phyloP scores from a whole-genome alignment of 768 basidiomycete genomes.

The Lentinula sp. region DNA sequence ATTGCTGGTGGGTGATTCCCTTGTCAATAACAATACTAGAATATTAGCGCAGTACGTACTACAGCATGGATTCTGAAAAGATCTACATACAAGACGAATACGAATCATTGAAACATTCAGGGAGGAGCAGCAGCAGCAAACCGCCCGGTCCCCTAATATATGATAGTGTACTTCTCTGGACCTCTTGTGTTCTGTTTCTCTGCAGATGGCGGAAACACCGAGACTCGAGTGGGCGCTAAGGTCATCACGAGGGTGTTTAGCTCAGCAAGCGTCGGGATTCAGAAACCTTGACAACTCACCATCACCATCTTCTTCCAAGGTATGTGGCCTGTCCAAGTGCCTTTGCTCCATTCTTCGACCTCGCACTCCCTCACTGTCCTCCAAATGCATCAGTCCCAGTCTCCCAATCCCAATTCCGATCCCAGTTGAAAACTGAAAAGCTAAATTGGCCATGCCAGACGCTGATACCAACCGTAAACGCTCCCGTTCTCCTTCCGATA shows the following conservation, averaged over 20 bases:
- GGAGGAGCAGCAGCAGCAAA: no score
- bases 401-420: conserved; percentile 3
- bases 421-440: conserved; percentile 4
- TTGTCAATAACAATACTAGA: no score
- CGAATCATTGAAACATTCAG: no score
- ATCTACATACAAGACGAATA: no score
- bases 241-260: not conserved
- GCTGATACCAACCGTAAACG: conserved; percentile 80
- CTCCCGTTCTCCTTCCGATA: conserved; percentile 81
- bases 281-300: not conserved
- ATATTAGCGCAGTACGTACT: no score
- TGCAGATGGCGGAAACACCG: no score
- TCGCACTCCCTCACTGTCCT: not conserved
- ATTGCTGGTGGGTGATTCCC: no score
- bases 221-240: not conserved
- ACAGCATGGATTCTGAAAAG: no score
- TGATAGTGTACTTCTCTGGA: no score
- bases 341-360: not conserved
- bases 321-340: not conserved
- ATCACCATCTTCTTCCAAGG: not conserved
- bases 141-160: no score
- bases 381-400: not conserved
- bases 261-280: not conserved
- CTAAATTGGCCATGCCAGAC: conserved; percentile 80
- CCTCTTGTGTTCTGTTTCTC: no score